Base-by-base conservation (phyloP, 2,329 filamentous ascomycete species). In the Aspergillus texensis region DNA sequence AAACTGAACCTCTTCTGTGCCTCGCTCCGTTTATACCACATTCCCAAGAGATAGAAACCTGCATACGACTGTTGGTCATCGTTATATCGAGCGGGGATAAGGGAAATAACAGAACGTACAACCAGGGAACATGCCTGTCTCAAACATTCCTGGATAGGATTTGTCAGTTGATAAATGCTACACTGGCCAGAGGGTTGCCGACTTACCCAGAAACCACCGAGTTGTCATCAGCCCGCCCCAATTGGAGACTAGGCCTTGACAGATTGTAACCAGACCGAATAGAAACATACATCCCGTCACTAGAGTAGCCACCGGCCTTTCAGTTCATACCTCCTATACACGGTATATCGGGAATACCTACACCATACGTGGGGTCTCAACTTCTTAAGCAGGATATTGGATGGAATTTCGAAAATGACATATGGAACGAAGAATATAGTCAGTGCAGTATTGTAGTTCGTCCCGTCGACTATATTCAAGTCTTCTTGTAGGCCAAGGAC, bases 1-100 rank as follows among this genome's bases (percentile, higher is more conserved):
- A 98, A 94, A 19, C 89, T 91, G 80, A 94, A 97, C 34, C 95
- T 89, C 72, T 93, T 92, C 79, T 98, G 94, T 2, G 94, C 93
- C 79, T 98, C 95, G 50, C 83, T 83, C 64, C 94, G 88, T 63
- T 89, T 89, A 72, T 98, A 99, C 93, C 78, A 80, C 89, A 94
- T 94, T 62, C 91, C 88, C 65, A 93, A 88, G 9, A 94, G 80
- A 72, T 93, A 85, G 70, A 82, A 81, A 54, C 77, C 77, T 79
- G 53, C 34, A 14, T 8, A 94, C 2, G 39, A 41, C 52, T 6
- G n/a, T 55, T 6, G 26, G 39, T 19, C 3, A 30, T 30, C 10
- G 14, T 28, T 8, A 54, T 28, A 39, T 50, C 12, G 30, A 63
- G 24, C 39, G 45, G 11, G 30, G 6, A 39, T 55, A 19, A 19